These are phyloP conservation scores for Colletotrichum salicis DNA, from an alignment of 2,329 filamentous ascomycete genomes.

Conservation along the genomic window DNA sequence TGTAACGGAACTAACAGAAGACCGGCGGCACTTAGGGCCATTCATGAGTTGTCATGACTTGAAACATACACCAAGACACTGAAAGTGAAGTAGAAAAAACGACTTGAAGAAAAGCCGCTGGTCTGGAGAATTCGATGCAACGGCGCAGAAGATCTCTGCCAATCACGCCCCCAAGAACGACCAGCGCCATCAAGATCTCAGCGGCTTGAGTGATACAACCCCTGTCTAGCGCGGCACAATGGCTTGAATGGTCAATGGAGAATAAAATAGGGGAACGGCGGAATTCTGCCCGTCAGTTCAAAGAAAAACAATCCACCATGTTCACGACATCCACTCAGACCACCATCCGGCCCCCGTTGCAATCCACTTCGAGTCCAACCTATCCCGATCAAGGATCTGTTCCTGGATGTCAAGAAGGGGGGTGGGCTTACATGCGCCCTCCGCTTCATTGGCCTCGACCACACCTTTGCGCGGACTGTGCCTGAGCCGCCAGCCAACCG, in stretches of 20 bases:
- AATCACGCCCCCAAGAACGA: slow-evolving; percentile 23
- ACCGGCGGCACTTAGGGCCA: background rate
- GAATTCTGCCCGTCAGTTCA: slow-evolving; percentile 6
- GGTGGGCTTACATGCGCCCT: slow-evolving; percentile 11
- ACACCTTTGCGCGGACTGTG: slow-evolving; percentile 11
- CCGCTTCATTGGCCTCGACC: slow-evolving; percentile 15
- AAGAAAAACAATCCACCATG: background rate
- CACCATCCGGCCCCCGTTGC: background rate
- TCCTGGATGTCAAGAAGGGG: slow-evolving; percentile 21
- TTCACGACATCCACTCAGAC: background rate
- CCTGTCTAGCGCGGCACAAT: slow-evolving; percentile 26
- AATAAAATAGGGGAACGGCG: slow-evolving; percentile 17
- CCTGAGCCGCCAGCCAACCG: slow-evolving; percentile 32
- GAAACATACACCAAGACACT: too few relatives aligned
- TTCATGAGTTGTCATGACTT: background rate
- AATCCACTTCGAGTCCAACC: background rate
- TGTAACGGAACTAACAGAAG: background rate
- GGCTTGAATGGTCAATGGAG: background rate
- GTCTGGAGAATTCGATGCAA: slow-evolving; percentile 15
- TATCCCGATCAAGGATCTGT: slow-evolving; percentile 10
- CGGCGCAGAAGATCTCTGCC: slow-evolving; percentile 23
- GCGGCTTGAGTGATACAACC: slow-evolving; percentile 14
- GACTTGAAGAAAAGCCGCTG: background rate
- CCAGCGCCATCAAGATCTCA: slow-evolving; percentile 33
- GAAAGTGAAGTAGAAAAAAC: background rate